Base-by-base conservation (phyloP, 169 alveolate genomes). In the Plasmodium knowlesi region DNA sequence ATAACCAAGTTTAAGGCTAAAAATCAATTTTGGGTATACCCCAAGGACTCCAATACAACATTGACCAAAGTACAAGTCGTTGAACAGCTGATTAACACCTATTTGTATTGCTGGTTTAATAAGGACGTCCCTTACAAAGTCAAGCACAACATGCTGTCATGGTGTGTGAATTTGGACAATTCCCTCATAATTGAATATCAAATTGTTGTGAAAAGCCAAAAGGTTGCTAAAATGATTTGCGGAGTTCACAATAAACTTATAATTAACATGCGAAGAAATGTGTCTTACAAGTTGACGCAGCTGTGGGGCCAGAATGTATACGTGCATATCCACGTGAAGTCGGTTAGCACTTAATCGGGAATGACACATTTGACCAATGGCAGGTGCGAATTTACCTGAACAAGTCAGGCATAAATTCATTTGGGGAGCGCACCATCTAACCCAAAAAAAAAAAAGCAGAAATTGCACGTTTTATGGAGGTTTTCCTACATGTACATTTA, bases 21-120 rank as follows among this genome's bases (percentile, higher is more conserved):
- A 82, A 96, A 97, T 22, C 96, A 96, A 30, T 92, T 86, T 41
- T 97, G 98, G 98, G 90, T 93, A 19, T 97, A 96, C 67, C 98
- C 98, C 22, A 95, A 96, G 54, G 97, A 96, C 76, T 83, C 93
- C 81, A 79, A 50, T 67, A 96, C 98, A n/a, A 93, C 97, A 3
- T 89, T 95, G 93, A 89, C 95, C 46, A 93, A 95, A 94, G 97
- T 96, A 54, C 96, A 96, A 92, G 92, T 96, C 50, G 97, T 96
- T 43, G 98, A 96, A 82, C 98, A 96, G 81, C n/a, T 94, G 34
- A 95, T 93, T 8, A 92, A 97, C 70, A 96, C 98, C 14, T 96
- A 96, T 61, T 83, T 96, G 46, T 95, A 93, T 94, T 96, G 98
- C 70, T 96, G 98, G 98, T 96, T 96, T 94, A 96, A 95, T 95